Evolutionary conservation across 805 yeast genomes (phyloP), one percentile per base, ranked within the genome.

Genomic region (Cyberlindnera amylophila): DNA sequence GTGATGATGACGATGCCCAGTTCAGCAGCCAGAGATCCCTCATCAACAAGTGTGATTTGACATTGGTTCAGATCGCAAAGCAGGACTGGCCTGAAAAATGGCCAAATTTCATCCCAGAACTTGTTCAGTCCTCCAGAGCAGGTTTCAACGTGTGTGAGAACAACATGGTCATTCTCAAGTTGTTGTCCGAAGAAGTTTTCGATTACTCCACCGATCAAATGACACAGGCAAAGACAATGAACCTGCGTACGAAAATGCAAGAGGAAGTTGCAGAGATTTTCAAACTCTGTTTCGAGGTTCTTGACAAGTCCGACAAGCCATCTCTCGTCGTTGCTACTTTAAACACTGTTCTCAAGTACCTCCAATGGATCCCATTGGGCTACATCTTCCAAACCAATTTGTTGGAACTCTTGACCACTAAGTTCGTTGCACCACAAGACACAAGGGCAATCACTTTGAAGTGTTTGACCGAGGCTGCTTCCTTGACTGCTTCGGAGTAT

Each of bases 21-120:
- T 88, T 90, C 59, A 74, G 72, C 38, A 65, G 75, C 32, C 88
- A 88, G 59, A 82, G 82, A 57, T 81, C 96, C 16, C 73, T 93
- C 58, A 87, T 93, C 59, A 87, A 85, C 69, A 93, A 93, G 64
- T 89, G 90, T 55, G 96, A 93, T 66, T 74, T 93, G 58, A 91
- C 98, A 13, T 71, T 93, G 57, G 99, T 93, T 29, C 95, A 90
- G 59, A 82, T 93, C 39, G 77, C 93, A 58, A 93, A 93, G 59
- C 98, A 93, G 67, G 99, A 93, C 63, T 93, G 99, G 99, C 99
- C 99, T 27, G 87, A 82, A 54, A 86, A 90, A 63, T 93, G 99
- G 99, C 98, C 98, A 15, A 86, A 83, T 56, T 93, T 93, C 58
- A 85, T 93, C 38, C 96, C 96, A 14, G 99, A 93, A 63, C 77